phyloP scores from a whole-genome alignment of 345 rosid genomes.

The Aquilaria malaccensis region DNA sequence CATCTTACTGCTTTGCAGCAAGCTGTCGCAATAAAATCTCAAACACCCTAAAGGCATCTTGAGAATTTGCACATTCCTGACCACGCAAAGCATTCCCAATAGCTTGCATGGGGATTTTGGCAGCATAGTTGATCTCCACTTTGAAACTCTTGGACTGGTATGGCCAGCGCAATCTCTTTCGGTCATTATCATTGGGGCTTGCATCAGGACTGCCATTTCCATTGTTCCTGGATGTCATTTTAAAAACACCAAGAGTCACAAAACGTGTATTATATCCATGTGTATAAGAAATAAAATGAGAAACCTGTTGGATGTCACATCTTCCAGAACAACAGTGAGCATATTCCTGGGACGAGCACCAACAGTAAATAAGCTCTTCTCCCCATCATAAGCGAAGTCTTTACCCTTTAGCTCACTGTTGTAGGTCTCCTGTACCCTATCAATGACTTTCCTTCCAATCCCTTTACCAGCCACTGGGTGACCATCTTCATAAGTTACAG shows the following conservation, averaged over 20 bases:
- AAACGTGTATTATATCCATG: neutral
- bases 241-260: neutral
- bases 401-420: constrained; percentile 44
- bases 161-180: constrained; percentile 61
- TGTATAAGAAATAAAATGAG: neutral
- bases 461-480: constrained; percentile 73
- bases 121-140: constrained; percentile 70
- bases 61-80: constrained; percentile 64
- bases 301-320: constrained; percentile 53
- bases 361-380: constrained; percentile 67
- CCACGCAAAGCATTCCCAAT: constrained; percentile 78
- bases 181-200: constrained; percentile 40
- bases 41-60: constrained; percentile 74
- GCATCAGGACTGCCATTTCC: constrained; percentile 50
- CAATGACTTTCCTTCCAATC: constrained; percentile 58
- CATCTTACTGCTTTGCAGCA: constrained; percentile 80
- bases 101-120: constrained; percentile 78
- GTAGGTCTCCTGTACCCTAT: constrained; percentile 67
- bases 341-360: constrained; percentile 79
- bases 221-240: constrained; percentile 28
- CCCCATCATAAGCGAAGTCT: constrained; percentile 91
- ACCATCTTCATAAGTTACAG: constrained; percentile 72
- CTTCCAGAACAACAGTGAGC: constrained; percentile 71
- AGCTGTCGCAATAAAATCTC: constrained; percentile 77
- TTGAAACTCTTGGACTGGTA: constrained; percentile 46